A percentile compares a stretch with the other conserved stretches of the same genome.
phyloP scores from a whole-genome alignment of 2,329 filamentous ascomycete species.

The Colletotrichum caudatum region DNA sequence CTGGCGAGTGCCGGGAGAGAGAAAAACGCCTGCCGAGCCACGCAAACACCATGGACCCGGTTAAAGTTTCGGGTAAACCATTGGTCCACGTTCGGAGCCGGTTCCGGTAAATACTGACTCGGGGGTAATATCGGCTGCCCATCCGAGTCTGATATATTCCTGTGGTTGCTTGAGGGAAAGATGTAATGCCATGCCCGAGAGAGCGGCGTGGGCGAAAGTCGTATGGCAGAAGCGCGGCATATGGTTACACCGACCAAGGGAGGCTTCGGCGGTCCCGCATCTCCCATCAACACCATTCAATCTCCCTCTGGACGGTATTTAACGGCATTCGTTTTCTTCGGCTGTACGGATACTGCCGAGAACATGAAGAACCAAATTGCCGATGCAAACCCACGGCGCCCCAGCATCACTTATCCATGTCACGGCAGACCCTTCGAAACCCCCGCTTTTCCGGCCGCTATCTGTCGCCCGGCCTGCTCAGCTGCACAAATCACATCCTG shows the following conservation, averaged over 20 bases:
- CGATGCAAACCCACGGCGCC: slow-evolving; percentile 3
- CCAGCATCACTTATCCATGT: neutral
- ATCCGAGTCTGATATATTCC: neutral
- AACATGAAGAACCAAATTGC: neutral
- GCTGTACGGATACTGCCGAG: neutral
- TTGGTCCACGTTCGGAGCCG: slow-evolving; percentile 2
- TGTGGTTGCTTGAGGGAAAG: neutral
- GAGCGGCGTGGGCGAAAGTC: neutral
- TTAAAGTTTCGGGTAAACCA: slow-evolving; percentile 15
- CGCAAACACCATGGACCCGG: slow-evolving; percentile 3
- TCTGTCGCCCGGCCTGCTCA: neutral
- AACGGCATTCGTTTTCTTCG: neutral
- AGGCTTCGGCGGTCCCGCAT: neutral
- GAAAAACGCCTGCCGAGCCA: neutral
- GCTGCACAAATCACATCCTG: neutral
- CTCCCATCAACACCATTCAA: neutral
- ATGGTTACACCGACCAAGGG: neutral
- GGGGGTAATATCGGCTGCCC: neutral
- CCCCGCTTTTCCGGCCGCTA: neutral
- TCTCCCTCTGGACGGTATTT: neutral
- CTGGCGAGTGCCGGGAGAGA: too few relatives aligned
- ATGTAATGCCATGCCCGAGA: neutral
- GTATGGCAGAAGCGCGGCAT: neutral
- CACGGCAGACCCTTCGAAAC: neutral
- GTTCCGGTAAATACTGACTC: slow-evolving; percentile 13